Evolutionary conservation across 2,329 filamentous ascomycete species (phyloP), one percentile per base, ranked within the genome.

Genomic region (Fonsecaea nubica): DNA sequence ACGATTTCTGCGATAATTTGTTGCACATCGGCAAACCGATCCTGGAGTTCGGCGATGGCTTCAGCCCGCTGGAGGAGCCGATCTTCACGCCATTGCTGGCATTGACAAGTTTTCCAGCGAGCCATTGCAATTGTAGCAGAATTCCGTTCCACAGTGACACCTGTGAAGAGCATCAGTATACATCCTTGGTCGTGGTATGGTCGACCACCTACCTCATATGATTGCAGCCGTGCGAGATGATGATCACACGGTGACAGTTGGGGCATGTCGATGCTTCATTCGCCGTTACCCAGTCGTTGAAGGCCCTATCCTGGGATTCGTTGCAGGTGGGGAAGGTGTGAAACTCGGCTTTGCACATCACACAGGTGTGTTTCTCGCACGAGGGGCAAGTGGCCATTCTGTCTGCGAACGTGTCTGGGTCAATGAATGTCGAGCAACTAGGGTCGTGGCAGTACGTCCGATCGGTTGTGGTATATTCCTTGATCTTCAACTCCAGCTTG

Each of bases 241-340:
- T 72, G 15, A 78, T 70, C n/a, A 77, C 84, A 50, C 86, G 83
- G 69, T 85, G 87, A 79, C 93, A 96, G 69, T 83, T 87, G 74
- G 88, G 89, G 76, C 92, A 97, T 53, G 87, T 83, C 76, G 92
- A 89, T 88, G 90, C 93, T 32, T 90, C 89, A 59, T 89, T 83
- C 21, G 88, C 82, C 71, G 87, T 87, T 8, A 88, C 88, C 69
- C 90, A 83, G 60, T 87, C 84, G 3, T 92, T 79, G 25, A 77
- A 63, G 15, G 72, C 71, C 50, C 75, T 66, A 21, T 72, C 62
- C 25, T 64, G 67, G 15, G 67, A 45, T 21, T 73, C 70, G 5
- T 71, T 53, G 58, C 76, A 78, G 13, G 72, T 62, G 4, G 69
- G 80, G 0, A 78, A 80, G 0, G 42, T 15, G 64, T 89, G 86